Evolutionary conservation across 164 flowering plant genomes (phyloP), one percentile per base, ranked within the genome.

Genomic region (Umbellularia californica): DNA sequence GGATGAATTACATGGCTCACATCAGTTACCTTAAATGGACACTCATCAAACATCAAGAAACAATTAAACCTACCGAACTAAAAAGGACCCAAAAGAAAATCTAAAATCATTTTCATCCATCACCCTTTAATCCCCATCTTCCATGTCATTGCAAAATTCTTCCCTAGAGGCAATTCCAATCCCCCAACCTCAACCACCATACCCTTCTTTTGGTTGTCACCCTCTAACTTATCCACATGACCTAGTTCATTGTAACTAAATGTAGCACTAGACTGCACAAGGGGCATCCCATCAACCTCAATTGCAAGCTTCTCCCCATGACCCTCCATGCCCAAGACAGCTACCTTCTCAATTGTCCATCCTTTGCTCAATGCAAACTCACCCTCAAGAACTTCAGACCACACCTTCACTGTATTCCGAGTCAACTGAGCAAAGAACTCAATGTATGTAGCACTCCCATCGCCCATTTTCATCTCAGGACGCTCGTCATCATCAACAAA

Each of bases 401-500:
- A 89, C 14, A 89, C 77, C 73, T 86, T 89, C 69, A 89, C 86
- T 17, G 65, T 70, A 23, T 83, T 83, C 24, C 82, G 6, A 24
- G 75, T 73, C 30, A 84, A 72, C 3, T 74, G 79, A 1, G 90
- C 96, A 71, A 79, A 86, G 73, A 89, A 87, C 4, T 87, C 84
- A 4, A 89, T 76, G 23, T 78, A 87, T 5, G 90, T 83, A 5
- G 92, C 82, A 12, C 79, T 72, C 58, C 92, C 93, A 71, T 82
- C 84, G 24, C 89, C 90, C 60, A 88, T 81, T 70, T 79, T 81
- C 91, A 90, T 91, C 50, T 85, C 91, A 0, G 88, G 88, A 28
- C 82, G 87, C 83, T 91, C 91, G 50, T 90, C 96, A 2, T 91
- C 83, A 23, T 91, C 91, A 13, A 91, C 82, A 79, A 79, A 91